Evolutionary conservation across 257 asterid species (phyloP), one percentile per base, ranked within the genome.

Genomic region (Solanum chiquidenum): DNA sequence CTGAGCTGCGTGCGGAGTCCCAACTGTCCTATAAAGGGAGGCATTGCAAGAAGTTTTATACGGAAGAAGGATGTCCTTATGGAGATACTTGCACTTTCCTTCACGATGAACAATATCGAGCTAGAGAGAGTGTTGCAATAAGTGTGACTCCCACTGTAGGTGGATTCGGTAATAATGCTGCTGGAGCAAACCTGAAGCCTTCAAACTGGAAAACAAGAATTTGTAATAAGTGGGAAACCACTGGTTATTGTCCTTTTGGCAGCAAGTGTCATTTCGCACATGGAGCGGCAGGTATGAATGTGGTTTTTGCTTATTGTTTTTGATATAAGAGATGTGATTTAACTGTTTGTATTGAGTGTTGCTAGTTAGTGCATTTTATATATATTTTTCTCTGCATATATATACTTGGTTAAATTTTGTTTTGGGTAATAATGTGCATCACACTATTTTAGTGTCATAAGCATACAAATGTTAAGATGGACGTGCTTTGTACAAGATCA

Each of bases 211-310:
- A 89, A 74, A 83, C 91, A 83, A 87, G 86, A 86, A 85, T 87
- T 84, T 94, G 96, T 91, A 93, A 94, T 74, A 94, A 94, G 89
- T 94, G 94, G 95, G 95, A 94, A 91, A 90, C 92, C 42, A 93
- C 94, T 4, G 96, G 96, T 37, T 94, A 92, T 74, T 94, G 96
- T 66, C 95, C 94, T 8, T 94, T 91, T 20, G 94, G 94, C 10
- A 91, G 88, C 93, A 94, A 94, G 90, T 94, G 96, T 74, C 94
- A 92, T 89, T 93, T 93, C 86, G 94, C 96, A 89, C 96, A 93
- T 89, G 95, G 96, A 83, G 90, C 87, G 44, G 93, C 92, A 91
- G 94, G 96, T 92, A 91, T 84, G 49, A 46, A 7, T 66, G n/a
- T 49, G 52, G 20, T 35, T 42, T 77, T 73, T 25, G 33, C 62